Evolutionary conservation across 345 rosid genomes (phyloP).

Genomic region (Lagerstroemia speciosa): DNA sequence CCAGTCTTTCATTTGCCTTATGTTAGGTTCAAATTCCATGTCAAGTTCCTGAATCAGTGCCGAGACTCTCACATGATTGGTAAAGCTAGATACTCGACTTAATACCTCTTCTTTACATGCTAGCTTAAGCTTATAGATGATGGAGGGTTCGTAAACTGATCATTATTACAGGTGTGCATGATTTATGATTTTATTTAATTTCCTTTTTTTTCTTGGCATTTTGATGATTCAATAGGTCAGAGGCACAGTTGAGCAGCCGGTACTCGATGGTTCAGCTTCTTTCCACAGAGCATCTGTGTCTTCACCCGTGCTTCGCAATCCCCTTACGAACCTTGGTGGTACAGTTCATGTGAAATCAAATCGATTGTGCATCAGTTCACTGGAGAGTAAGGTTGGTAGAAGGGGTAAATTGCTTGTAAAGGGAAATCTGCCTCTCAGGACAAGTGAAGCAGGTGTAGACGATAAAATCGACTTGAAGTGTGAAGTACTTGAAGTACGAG

Average conservation of each 20-base stretch:
- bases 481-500: conserved; percentile 89
- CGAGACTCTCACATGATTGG: background rate
- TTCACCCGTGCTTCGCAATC: conserved; percentile 78
- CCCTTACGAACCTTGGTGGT: conserved; percentile 88
- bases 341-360: conserved; percentile 81
- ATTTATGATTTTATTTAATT: background rate
- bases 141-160: background rate
- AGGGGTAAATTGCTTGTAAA: conserved; percentile 76
- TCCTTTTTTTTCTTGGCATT: background rate
- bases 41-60: background rate
- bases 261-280: conserved; percentile 84
- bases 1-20: background rate
- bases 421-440: conserved; percentile 82
- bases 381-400: conserved; percentile 90
- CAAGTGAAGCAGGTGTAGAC: conserved; percentile 58
- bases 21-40: background rate
- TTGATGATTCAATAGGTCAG: conserved; percentile 36
- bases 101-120: background rate
- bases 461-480: conserved; percentile 93
- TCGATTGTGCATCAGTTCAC: conserved; percentile 61
- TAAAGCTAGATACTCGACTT: background rate
- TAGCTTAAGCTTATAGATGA: background rate
- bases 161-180: background rate
- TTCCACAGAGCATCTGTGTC: conserved; percentile 85
- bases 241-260: conserved; percentile 93